Conservation (phyloP, 2,329 filamentous ascomycete genomes). For the Metarhizium robertsii region DNA sequence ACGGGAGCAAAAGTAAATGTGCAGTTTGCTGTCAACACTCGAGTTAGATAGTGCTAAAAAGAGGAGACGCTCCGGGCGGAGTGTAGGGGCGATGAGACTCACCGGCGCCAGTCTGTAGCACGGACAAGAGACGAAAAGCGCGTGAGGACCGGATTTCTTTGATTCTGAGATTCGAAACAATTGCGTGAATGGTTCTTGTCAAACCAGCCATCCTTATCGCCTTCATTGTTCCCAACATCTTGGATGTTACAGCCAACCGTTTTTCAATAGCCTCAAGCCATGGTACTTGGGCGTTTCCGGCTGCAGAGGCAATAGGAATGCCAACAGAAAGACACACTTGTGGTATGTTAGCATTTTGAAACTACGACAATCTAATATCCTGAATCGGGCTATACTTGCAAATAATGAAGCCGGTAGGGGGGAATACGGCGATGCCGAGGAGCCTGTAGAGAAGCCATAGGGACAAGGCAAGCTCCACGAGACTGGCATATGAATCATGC, state of each 20-base stretch:
- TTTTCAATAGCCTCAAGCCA: constrained; percentile 19
- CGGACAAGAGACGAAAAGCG: constrained; percentile 13
- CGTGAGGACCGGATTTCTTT: constrained; percentile 24
- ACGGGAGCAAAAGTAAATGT: constrained; percentile 11
- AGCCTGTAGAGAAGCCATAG: constrained; percentile 23
- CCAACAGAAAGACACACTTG: constrained; percentile 9
- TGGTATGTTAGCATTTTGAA: neutral
- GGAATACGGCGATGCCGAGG: constrained; percentile 13
- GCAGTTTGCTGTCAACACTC: constrained; percentile 6
- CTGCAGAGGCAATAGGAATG: constrained; percentile 12
- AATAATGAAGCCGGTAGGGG: constrained; percentile 13
- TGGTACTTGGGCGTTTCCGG: constrained; percentile 13
- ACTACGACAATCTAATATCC: neutral
- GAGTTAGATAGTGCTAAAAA: neutral
- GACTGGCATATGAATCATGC: constrained; percentile 24
- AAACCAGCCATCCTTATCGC: constrained; percentile 33
- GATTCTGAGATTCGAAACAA: constrained; percentile 24
- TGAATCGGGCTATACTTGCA: constrained; percentile 4
- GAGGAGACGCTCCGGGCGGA: neutral
- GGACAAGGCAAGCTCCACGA: constrained; percentile 24
- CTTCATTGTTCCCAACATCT: constrained; percentile 23
- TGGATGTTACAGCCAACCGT: constrained; percentile 14
- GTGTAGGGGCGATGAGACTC: neutral
- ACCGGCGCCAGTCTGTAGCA: constrained; percentile 5
- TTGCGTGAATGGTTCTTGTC: constrained; percentile 19